Conservation (phyloP, 1,284 basidiomycete species). For the Cystobasidium slooffiae region DNA sequence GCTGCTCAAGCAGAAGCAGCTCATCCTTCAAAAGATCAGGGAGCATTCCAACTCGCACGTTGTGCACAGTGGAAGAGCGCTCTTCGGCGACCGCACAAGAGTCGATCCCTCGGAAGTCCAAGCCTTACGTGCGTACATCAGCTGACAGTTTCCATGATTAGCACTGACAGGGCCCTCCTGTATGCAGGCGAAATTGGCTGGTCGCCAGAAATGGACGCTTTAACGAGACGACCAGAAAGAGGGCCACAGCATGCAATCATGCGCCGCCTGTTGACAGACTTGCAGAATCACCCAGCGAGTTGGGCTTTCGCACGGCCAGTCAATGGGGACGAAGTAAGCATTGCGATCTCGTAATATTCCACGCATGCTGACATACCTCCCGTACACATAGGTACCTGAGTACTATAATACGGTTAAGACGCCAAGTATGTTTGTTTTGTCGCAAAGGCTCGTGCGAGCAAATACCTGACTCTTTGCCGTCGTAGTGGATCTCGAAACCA, state of each 20-base stretch:
- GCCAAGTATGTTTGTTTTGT: constrained; percentile 16
- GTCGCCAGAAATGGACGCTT: constrained; percentile 81
- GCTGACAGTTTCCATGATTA: not conserved
- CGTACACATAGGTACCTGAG: constrained; percentile 62
- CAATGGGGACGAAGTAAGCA: constrained; percentile 72
- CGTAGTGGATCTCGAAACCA: constrained; percentile 81
- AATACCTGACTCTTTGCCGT: not conserved
- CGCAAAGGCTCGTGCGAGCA: not conserved
- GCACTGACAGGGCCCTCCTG: not conserved
- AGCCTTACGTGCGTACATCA: constrained; percentile 13
- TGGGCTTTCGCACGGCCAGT: constrained; percentile 91
- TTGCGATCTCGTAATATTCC: not conserved
- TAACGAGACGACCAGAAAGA: constrained; percentile 65
- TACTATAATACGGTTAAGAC: constrained; percentile 65
- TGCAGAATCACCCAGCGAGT: constrained; percentile 77
- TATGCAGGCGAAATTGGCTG: constrained; percentile 60
- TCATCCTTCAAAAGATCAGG: constrained; percentile 83
- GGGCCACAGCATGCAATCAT: constrained; percentile 68
- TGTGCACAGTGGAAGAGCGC: constrained; percentile 77
- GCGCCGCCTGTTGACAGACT: constrained; percentile 80
- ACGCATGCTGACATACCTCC: not conserved
- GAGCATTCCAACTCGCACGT: constrained; percentile 85
- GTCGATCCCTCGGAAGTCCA: constrained; percentile 28
- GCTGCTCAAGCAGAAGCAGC: constrained; percentile 80
- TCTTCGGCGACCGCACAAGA: constrained; percentile 68